Evolutionary conservation across 331 rosid species (phyloP).

Genomic region (Pyracantha coccinea): DNA sequence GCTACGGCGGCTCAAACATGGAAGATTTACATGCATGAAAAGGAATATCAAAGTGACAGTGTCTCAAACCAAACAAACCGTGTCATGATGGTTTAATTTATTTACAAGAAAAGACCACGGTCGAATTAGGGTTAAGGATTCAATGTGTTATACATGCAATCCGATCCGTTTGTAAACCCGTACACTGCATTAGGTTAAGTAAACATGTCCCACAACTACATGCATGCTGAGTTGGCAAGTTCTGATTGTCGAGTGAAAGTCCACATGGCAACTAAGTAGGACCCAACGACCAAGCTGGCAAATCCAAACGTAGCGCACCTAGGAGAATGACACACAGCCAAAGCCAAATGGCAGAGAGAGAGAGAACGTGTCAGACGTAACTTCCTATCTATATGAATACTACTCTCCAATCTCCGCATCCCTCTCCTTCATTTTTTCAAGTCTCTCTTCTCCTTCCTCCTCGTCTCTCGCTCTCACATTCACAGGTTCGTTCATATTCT

Average conservation of each 20-base stretch:
- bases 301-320: background rate
- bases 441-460: background rate
- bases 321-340: background rate
- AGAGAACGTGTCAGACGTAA: constrained; percentile 42
- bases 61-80: too few relatives aligned
- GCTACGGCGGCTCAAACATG: too few relatives aligned
- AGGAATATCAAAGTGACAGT: too few relatives aligned
- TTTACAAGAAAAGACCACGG: too few relatives aligned
- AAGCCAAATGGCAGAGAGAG: background rate
- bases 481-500: background rate
- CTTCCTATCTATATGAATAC: background rate
- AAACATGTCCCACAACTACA: background rate
- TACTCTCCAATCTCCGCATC: background rate
- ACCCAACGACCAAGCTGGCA: background rate
- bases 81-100: too few relatives aligned
- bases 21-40: too few relatives aligned
- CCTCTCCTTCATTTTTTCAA: background rate
- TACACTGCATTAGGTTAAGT: too few relatives aligned
- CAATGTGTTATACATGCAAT: too few relatives aligned
- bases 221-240: background rate
- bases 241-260: background rate
- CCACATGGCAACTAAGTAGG: background rate
- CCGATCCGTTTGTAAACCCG: too few relatives aligned
- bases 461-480: background rate
- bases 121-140: too few relatives aligned